phyloP scores from a whole-genome alignment of 208 protist genomes.

The Lotmaria passim region DNA sequence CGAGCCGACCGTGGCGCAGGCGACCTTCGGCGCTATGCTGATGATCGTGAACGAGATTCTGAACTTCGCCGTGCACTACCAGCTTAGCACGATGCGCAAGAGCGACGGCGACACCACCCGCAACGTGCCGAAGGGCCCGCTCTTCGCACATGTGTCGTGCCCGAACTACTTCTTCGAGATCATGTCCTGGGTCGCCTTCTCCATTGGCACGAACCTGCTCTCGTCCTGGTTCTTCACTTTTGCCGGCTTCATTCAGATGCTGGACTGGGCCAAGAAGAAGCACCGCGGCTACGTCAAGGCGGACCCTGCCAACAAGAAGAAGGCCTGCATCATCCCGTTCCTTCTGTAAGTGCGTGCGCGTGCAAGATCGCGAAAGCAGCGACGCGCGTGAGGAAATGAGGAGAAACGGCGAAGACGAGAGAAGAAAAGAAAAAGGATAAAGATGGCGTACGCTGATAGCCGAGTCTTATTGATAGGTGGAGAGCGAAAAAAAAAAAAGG shows the following conservation, averaged over 20 bases:
- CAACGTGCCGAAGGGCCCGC: slow-evolving; percentile 78
- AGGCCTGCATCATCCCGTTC: slow-evolving; percentile 88
- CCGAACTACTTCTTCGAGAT: slow-evolving; percentile 97
- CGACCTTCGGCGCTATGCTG: slow-evolving; percentile 49
- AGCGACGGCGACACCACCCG: slow-evolving; percentile 69
- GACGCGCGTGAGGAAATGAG: no score
- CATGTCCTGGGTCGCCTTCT: slow-evolving; percentile 93
- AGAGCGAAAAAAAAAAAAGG: no score
- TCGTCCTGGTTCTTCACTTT: slow-evolving; percentile 86
- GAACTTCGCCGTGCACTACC: slow-evolving; percentile 92
- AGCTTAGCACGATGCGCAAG: slow-evolving; percentile 89
- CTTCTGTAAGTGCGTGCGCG: slow-evolving; percentile 55
- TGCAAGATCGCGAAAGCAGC: no score
- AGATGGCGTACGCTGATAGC: no score
- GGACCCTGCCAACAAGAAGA: slow-evolving; percentile 69
- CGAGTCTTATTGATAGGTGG: no score
- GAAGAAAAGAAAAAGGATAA: no score
- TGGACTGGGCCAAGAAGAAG: slow-evolving; percentile 87
- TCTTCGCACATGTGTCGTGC: slow-evolving; percentile 93
- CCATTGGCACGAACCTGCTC: slow-evolving; percentile 82
- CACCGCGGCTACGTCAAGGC: slow-evolving; percentile 86
- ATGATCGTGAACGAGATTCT: slow-evolving; percentile 86
- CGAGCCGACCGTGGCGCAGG: slow-evolving; percentile 48
- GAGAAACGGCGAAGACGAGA: no score
- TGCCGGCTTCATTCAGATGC: slow-evolving; percentile 84